A percentile compares a stretch with the other conserved stretches of the same genome.
These are phyloP conservation scores for Diplogelasinospora grovesii DNA, from an alignment of 495 filamentous ascomycete species.

Conservation along the genomic window DNA sequence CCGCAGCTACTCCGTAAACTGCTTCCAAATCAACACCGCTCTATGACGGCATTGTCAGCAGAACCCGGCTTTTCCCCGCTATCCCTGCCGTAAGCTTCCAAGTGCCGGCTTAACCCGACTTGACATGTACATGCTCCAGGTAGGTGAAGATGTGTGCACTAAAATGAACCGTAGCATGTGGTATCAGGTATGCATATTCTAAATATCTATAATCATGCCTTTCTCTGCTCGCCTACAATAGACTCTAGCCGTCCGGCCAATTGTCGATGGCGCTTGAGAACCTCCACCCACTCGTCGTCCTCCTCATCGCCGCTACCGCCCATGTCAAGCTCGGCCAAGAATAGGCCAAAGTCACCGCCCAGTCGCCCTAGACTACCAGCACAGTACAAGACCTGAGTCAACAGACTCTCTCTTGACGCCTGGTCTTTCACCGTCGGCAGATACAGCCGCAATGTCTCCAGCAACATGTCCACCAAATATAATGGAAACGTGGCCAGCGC, in stretches of 20 bases:
- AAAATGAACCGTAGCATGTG: not conserved
- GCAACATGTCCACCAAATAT: conserved; percentile 75
- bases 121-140: too few species aligned
- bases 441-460: conserved; percentile 70
- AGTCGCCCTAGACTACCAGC: conserved; percentile 86
- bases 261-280: conserved; percentile 82
- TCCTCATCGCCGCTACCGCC: conserved; percentile 47
- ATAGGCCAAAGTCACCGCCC: conserved; percentile 87
- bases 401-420: conserved; percentile 69
- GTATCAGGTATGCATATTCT: not conserved
- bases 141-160: too few species aligned
- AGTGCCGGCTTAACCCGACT: too few species aligned
- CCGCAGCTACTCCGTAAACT: too few species aligned
- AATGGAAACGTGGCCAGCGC: conserved; percentile 79
- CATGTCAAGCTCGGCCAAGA: conserved; percentile 60
- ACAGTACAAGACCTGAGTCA: conserved; percentile 94
- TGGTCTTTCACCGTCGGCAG: conserved; percentile 78
- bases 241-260: conserved; percentile 82
- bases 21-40: too few species aligned
- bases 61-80: too few species aligned
- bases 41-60: too few species aligned
- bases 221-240: conserved; percentile 52
- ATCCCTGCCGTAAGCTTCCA: too few species aligned
- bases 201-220: conserved; percentile 7
- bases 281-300: conserved; percentile 79